These are phyloP conservation scores for Microdochium bolleyi DNA, from an alignment of 2,329 filamentous ascomycete genomes.

Conservation along the genomic window DNA sequence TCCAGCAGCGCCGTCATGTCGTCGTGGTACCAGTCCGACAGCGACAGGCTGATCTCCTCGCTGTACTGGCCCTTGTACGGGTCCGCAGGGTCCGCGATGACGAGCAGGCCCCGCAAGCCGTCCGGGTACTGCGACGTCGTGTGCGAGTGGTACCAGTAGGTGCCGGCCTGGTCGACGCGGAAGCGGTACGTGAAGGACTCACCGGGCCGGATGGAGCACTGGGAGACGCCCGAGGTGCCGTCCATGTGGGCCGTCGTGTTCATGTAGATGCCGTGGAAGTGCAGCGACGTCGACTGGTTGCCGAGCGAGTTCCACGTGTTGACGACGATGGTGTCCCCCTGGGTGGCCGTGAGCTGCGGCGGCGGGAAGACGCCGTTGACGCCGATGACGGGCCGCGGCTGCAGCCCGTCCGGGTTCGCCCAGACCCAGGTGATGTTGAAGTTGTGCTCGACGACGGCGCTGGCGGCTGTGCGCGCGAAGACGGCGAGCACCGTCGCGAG, in stretches of 20 bases:
- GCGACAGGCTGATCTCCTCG: conserved; percentile 48
- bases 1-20: neutral
- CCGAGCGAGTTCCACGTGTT: conserved; percentile 40
- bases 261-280: conserved; percentile 56
- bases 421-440: conserved; percentile 66
- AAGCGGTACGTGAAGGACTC: conserved; percentile 49
- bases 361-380: conserved; percentile 61
- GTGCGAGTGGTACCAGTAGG: conserved; percentile 55
- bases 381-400: conserved; percentile 42
- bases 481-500: neutral
- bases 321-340: conserved; percentile 42
- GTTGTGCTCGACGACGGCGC: conserved; percentile 42
- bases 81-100: conserved; percentile 49
- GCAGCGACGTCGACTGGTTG: conserved; percentile 43
- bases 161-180: conserved; percentile 36
- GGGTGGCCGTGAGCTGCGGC: conserved; percentile 46
- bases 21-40: conserved; percentile 44
- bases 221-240: conserved; percentile 46
- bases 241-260: conserved; percentile 53
- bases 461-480: neutral
- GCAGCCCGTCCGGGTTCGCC: conserved; percentile 62
- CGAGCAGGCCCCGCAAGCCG: conserved; percentile 53
- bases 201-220: conserved; percentile 48
- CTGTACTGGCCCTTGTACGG: conserved; percentile 47
- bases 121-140: conserved; percentile 58